Conservation (phyloP, 2,329 filamentous ascomycete genomes). For the Beauveria sp. region DNA sequence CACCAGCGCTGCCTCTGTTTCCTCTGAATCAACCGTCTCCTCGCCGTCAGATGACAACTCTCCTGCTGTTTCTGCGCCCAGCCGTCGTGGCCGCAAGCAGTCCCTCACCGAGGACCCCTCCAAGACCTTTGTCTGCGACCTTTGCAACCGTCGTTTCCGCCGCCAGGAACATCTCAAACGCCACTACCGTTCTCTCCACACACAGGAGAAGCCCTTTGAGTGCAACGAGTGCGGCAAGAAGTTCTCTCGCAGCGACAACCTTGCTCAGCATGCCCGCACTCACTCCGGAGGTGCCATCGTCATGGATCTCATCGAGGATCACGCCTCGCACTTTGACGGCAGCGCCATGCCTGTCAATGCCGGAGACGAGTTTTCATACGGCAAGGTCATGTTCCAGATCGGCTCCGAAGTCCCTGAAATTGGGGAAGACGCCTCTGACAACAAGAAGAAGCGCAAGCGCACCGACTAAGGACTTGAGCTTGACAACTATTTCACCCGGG, state of each 20-base stretch:
- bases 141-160: constrained; percentile 95
- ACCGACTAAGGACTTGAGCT: constrained; percentile 41
- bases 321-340: constrained; percentile 42
- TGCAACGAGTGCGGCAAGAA: constrained; percentile 98
- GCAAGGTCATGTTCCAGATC: constrained; percentile 75
- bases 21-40: constrained; percentile 30
- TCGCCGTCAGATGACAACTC: constrained; percentile 36
- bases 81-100: constrained; percentile 95
- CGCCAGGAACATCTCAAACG: constrained; percentile 98
- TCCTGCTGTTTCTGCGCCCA: constrained; percentile 48
- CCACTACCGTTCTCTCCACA: constrained; percentile 96
- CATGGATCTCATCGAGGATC: constrained; percentile 77
- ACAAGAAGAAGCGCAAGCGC: constrained; percentile 65
- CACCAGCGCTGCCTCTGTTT: constrained; percentile 27
- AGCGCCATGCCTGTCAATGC: constrained; percentile 35
- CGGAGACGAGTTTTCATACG: constrained; percentile 60
- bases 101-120: constrained; percentile 94
- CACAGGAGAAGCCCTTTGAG: constrained; percentile 96
- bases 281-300: constrained; percentile 85
- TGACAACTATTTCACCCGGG: background rate
- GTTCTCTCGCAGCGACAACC: constrained; percentile 96
- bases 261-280: constrained; percentile 90
- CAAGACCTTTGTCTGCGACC: constrained; percentile 95
- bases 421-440: constrained; percentile 43
- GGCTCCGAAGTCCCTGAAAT: constrained; percentile 62